Evolutionary conservation across 768 basidiomycete species (phyloP), one percentile per base, ranked within the genome.

Genomic region (Panellus pusillus): DNA sequence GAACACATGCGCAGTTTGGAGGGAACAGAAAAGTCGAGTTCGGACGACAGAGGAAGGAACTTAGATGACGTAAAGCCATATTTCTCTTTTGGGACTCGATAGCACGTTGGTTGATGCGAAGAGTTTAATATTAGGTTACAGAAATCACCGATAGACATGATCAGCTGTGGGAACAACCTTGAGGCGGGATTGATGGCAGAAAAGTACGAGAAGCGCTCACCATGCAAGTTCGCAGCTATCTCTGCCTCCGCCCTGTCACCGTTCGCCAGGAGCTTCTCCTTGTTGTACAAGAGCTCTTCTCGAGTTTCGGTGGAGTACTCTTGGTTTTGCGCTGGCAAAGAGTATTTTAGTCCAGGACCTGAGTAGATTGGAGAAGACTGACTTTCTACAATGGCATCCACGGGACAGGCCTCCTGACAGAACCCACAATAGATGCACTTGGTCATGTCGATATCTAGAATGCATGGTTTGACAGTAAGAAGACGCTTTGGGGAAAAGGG

Each of bases 391-490:
- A 99, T 98, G 55, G 97, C 97, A 73, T 98, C 97, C 52, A 98
- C 97, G 2, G 97, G 97, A 70, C 97, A 99, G 28, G 97, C 97
- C 74, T 98, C 97, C 73, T 98, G 96, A 72, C 97, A 98, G 80
- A 98, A 98, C 49, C 97, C 97, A 72, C 97, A 99, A 78, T 99
- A 99, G 66, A 99, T 99, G 74, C 97, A 98, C 79, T 95, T 98
- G 55, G 97, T 99, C 97, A 99, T 99, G 71, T 99, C 97, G 65
- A 98, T 94, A 74, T 98, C 93, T 95, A 61, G 27, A 47, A 43
- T 38, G 11, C 39, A 63, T 52, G 35, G 24, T 24, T 24, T 24
- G 6, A 24, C 6, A 31, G 50, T 50, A 45, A 54, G 54, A 27
- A 38, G 42, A 36, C 24, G 35, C 12, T 52, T 39, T 52, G 54